Evolutionary conservation across 768 basidiomycete species (phyloP), one percentile per base, ranked within the genome.

Genomic region (Scleroderma citrinum): DNA sequence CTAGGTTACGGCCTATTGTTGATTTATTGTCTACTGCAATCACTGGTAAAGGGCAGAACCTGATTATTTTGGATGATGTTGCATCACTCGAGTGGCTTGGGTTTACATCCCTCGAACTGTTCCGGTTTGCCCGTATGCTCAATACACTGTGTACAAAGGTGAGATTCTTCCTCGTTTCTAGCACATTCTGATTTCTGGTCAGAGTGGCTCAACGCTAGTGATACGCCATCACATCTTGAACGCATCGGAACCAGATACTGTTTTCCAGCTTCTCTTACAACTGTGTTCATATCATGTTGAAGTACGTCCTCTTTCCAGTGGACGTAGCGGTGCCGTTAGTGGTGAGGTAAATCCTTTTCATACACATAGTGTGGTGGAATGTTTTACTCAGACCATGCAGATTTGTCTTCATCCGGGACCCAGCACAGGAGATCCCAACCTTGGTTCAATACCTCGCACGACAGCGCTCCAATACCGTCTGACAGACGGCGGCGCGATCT

Each of bases 1-100:
- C 57, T 3, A 48, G 46, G 29, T 23, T 76, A n/a, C 65, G 63
- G 21, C 55, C 59, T 1, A 56, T 76, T 7, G 63, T 73, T 34
- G 68, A 77, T 14, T 56, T 68, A 12, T 59, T 76, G 13, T 60
- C 66, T 2, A 51, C 52, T 13, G 47, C 24, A 20, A 19, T 42
- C 1, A 52, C 51, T 5, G 50, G 41, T 7, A 49, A 57, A 0
- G 50, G 52, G 26, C 57, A 59, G 7, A 46, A 59, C 10, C 64
- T 87, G 12, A 70, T 90, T 19, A 76, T 91, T 38, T 57, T 90
- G n/a, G 88, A 91, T 53, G 85, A 86, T 47, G 68, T 87, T 37
- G 64, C 83, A 0, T 70, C 76, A 35, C 72, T 90, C 1, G 78
- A 85, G 58, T 91, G 87, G 86, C 76, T 84, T 16, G 88, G 87